A percentile compares a stretch with the other conserved stretches of the same genome.
Conservation (phyloP, 495 filamentous ascomycete species). For the Lasiosphaeriaceae sp. region DNA sequence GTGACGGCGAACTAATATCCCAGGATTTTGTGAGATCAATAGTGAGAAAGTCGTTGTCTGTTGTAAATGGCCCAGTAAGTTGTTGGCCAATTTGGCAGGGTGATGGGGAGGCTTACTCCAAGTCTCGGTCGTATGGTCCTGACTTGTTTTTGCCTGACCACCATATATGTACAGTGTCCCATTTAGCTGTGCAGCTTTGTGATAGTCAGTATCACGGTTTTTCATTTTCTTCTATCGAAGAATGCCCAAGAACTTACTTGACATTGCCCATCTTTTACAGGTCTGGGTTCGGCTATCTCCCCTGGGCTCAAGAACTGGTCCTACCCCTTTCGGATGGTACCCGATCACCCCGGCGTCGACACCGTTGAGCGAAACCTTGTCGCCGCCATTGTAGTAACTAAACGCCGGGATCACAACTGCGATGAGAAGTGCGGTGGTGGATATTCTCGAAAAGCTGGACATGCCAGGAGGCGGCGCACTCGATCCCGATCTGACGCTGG, state of each 20-base stretch:
- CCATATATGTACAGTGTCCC: slow-evolving; percentile 76
- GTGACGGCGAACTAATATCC: slow-evolving; percentile 58
- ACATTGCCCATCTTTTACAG: slow-evolving; percentile 66
- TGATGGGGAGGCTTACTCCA: slow-evolving; percentile 55
- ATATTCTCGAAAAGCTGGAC: slow-evolving; percentile 37
- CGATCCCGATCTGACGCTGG: slow-evolving; percentile 37
- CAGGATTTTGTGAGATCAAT: slow-evolving; percentile 64
- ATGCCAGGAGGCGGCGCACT: slow-evolving; percentile 38
- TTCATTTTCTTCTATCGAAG: neutral
- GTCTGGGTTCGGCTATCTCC: slow-evolving; percentile 49
- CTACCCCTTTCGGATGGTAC: slow-evolving; percentile 15
- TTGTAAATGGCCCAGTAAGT: slow-evolving; percentile 18
- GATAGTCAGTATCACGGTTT: slow-evolving; percentile 7
- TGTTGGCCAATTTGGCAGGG: too few species aligned
- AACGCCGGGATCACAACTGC: slow-evolving; percentile 49
- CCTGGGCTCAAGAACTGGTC: slow-evolving; percentile 32
- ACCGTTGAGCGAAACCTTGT: slow-evolving; percentile 32
- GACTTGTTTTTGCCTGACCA: slow-evolving; percentile 51
- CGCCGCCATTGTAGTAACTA: slow-evolving; percentile 35
- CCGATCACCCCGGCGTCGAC: slow-evolving; percentile 45
- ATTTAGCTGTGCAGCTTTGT: slow-evolving; percentile 54
- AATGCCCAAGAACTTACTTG: slow-evolving; percentile 42
- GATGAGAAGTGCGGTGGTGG: slow-evolving; percentile 49
- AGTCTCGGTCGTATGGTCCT: slow-evolving; percentile 51
- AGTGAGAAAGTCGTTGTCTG: slow-evolving; percentile 66